Evolutionary conservation across 2,329 filamentous ascomycete species (phyloP).

Genomic region (Alternaria arbusti): DNA sequence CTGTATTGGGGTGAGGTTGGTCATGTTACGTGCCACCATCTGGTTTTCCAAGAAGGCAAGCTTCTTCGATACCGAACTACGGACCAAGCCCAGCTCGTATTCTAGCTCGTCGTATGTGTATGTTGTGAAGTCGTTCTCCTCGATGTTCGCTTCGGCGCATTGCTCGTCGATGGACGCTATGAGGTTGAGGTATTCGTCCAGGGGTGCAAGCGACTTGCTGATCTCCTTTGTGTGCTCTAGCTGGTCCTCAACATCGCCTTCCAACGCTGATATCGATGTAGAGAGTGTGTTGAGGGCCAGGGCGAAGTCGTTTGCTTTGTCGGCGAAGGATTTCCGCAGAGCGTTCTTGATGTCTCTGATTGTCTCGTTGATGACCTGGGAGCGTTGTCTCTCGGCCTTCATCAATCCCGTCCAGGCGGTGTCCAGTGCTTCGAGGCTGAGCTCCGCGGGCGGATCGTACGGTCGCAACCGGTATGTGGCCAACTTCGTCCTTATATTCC

Average conservation of each 20-base stretch:
- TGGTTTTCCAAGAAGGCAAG: constrained; percentile 97
- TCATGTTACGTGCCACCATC: constrained; percentile 98
- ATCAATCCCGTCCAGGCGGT: constrained; percentile 80
- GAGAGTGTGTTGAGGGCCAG: constrained; percentile 94
- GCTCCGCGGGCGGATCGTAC: constrained; percentile 85
- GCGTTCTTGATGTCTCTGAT: constrained; percentile 99
- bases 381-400: constrained; percentile 83
- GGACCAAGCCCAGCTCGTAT: constrained; percentile 92
- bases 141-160: constrained; percentile 95
- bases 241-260: constrained; percentile 96
- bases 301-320: constrained; percentile 98
- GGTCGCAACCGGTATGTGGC: constrained; percentile 90
- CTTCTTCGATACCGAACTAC: constrained; percentile 93
- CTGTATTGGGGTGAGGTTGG: constrained; percentile 96
- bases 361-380: constrained; percentile 95
- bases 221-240: constrained; percentile 84
- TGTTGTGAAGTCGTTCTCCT: constrained; percentile 99
- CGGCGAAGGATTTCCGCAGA: constrained; percentile 88
- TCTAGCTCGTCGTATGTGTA: constrained; percentile 96
- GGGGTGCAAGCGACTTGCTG: constrained; percentile 81
- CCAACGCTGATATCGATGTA: constrained; percentile 91
- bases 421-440: constrained; percentile 83
- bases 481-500: constrained; percentile 98
- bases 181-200: constrained; percentile 89
- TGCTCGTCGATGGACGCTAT: constrained; percentile 86